Base-by-base conservation (phyloP, 768 basidiomycete genomes). In the Agaricus sinodeliciosus region DNA sequence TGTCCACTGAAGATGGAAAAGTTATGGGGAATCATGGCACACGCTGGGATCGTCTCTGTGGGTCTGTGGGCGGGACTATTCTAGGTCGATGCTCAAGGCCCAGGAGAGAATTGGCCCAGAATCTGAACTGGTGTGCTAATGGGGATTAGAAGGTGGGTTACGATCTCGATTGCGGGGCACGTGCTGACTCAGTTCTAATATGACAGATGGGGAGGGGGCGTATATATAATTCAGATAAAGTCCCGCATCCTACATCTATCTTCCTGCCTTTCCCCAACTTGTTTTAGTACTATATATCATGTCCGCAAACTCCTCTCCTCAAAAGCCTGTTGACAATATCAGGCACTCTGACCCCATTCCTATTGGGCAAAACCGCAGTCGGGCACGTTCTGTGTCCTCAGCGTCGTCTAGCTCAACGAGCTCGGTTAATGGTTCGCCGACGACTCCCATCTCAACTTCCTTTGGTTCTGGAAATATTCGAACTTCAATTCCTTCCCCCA, bases 331-430 rank as follows among this genome's bases (percentile, higher is more conserved):
- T 31, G 57, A 66, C 51, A 63, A 63, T 43, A 50, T 60, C 48
- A 76, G 73, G 36, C 85, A 71, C 65, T 81, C 85, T 18, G 75
- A 77, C 41, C 87, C 87, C 46, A 89, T 90, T 62, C 74, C 83
- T 51, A 81, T 85, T 61, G 64, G 70, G 39, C 60, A 67, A 28
- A 46, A 40, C 6, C 70, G 75, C 28, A 62, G 68, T 43, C 76
- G 85, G 34, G 63, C 70, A 11, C 85, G 86, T 49, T 85, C 86
- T 12, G 63, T 72, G 41, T 85, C 84, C 5, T 85, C 84, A 0
- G 69, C 72, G 35, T 80, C 82, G 0, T 80, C 81, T 13, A 72
- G 69, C 56, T 80, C 81, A 0, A 68, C 78, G 41, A 73, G 72
- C 52, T 79, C 84, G 1, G 71, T 79, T 11, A 73, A 75, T 2